Percentiles rank a stretch among this genome's conserved stretches.
Evolutionary conservation across 1,284 basidiomycete genomes (phyloP).

Genomic region (Puccinia hordei): DNA sequence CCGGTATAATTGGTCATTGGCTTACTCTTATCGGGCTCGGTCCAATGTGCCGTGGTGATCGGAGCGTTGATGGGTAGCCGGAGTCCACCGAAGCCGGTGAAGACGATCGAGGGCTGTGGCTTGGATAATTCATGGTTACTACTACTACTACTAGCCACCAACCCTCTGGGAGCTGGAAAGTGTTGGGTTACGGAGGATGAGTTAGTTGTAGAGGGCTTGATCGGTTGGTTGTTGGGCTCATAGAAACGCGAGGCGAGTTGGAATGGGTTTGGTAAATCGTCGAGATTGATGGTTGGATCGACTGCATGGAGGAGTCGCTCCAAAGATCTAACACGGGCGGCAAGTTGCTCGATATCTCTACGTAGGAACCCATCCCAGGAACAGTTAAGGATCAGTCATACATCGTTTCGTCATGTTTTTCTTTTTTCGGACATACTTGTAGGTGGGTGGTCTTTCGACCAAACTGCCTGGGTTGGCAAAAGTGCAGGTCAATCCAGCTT

Average conservation of each 20-base stretch:
- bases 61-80: not conserved
- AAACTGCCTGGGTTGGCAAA: slow-evolving; percentile 43
- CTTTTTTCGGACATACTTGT: slow-evolving; percentile 7
- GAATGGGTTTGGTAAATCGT: slow-evolving; percentile 16
- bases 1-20: not conserved
- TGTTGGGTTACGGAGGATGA: not conserved
- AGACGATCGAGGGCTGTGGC: not conserved
- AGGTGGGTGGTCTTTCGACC: slow-evolving; percentile 21
- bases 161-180: too few relatives aligned
- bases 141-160: not conserved
- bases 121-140: not conserved
- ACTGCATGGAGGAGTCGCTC: slow-evolving; percentile 40
- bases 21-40: not conserved
- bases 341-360: slow-evolving; percentile 41
- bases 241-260: not conserved
- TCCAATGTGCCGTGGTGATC: not conserved
- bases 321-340: slow-evolving; percentile 32
- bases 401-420: not conserved
- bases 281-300: slow-evolving; percentile 21
- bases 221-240: not conserved
- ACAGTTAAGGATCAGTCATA: too few relatives aligned
- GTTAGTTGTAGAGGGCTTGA: not conserved
- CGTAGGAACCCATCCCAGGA: too few relatives aligned
- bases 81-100: not conserved
- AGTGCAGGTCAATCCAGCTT: slow-evolving; percentile 5